phyloP scores from a whole-genome alignment of 108 stramenopile genomes.

The Nitzschia palea region DNA sequence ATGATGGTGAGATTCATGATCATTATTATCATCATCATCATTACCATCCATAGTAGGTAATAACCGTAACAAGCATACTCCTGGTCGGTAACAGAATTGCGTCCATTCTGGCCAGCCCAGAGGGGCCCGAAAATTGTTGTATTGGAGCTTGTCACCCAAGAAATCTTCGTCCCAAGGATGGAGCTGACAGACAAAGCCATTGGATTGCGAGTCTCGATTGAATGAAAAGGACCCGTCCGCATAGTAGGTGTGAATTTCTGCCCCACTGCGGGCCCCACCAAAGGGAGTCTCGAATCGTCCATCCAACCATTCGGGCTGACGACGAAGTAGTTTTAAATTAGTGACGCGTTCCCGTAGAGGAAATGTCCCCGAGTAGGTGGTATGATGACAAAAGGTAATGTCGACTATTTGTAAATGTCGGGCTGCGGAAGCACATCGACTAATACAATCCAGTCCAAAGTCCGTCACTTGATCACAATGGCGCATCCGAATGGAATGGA shows the following conservation, averaged over 20 bases:
- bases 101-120: slow-evolving; percentile 32
- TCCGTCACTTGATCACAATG: background rate
- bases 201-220: slow-evolving; percentile 21
- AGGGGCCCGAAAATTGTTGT: slow-evolving; percentile 28
- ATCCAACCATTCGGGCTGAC: slow-evolving; percentile 45
- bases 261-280: slow-evolving; percentile 1
- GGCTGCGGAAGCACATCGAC: background rate
- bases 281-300: slow-evolving; percentile 38
- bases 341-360: slow-evolving; percentile 7
- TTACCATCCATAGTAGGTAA: background rate
- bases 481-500: background rate
- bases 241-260: slow-evolving; percentile 36
- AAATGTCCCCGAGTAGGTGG: slow-evolving; percentile 25
- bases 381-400: slow-evolving; percentile 32
- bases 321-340: slow-evolving; percentile 21
- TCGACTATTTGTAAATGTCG: background rate
- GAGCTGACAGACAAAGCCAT: slow-evolving; percentile 27
- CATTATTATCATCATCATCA: background rate
- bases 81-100: slow-evolving; percentile 32
- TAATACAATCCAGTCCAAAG: background rate
- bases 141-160: slow-evolving; percentile 34
- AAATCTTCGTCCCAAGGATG: slow-evolving; percentile 10
- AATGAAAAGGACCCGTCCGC: slow-evolving; percentile 38
- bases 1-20: background rate
- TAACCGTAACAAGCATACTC: slow-evolving; percentile 25